These are phyloP conservation scores for Alnus rubra DNA, from an alignment of 306 rosid species.

Conservation along the genomic window DNA sequence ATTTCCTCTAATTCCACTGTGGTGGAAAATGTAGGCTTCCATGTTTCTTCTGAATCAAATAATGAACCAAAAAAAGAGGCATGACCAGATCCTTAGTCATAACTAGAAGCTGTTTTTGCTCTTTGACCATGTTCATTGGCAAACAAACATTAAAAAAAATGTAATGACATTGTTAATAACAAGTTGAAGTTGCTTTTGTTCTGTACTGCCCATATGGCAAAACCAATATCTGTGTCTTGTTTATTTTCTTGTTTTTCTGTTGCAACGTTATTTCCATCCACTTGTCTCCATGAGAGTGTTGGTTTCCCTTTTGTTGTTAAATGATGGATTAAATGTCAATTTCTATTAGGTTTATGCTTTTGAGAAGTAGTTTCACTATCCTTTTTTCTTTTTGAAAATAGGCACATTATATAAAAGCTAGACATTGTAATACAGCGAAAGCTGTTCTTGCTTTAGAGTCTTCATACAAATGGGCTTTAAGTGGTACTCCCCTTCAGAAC, in stretches of 20 bases:
- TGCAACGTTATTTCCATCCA: neutral
- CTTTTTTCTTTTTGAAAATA: constrained; percentile 17
- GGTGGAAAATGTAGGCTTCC: neutral
- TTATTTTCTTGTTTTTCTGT: neutral
- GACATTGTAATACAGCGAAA: constrained; percentile 69
- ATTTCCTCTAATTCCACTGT: neutral
- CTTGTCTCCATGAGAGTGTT: neutral
- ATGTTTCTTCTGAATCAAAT: neutral
- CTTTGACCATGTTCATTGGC: neutral
- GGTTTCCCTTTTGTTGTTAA: neutral
- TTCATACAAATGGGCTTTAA: constrained; percentile 86
- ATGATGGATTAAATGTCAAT: neutral
- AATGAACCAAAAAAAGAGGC: neutral
- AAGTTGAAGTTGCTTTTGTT: neutral
- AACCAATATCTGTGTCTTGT: neutral
- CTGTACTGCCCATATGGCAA: neutral
- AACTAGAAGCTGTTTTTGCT: neutral
- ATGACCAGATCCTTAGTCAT: neutral
- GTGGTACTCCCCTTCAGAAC: constrained; percentile 94
- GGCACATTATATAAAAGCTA: constrained; percentile 85
- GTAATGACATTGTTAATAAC: neutral
- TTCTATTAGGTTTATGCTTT: neutral
- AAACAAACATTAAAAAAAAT: neutral
- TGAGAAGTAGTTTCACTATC: neutral
- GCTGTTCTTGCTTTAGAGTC: constrained; percentile 86